Base-by-base conservation (phyloP, 2,329 filamentous ascomycete genomes). In the Remersonia thermophila region DNA sequence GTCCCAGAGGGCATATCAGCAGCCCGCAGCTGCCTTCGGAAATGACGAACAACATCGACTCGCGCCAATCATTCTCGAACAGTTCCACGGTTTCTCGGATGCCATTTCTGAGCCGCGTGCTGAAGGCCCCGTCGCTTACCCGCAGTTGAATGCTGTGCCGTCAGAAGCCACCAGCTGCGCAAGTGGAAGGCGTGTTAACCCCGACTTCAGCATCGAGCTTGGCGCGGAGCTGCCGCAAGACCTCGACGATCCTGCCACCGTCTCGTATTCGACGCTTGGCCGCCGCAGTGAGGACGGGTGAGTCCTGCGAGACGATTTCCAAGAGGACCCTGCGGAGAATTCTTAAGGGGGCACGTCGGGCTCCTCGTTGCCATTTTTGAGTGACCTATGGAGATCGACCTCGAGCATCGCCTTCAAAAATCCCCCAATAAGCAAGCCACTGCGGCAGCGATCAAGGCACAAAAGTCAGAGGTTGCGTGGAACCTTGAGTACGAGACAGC, bases 141-240 rank as follows among this genome's bases (percentile, higher is more conserved):
- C 55, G 3, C 58, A 50, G 27, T 31, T 56, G 3, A 48, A 48
- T 5, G 30, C 51, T 2, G 50, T 50, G 16, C 51, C 54, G 3
- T 63, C 62, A 1, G 61, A 62, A 14, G 51, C 51, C 7, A 58
- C 56, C 40, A 71, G 62, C 45, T 50, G 59, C 44, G 57, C 32
- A 40, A 71, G 62, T 47, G 69, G 68, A 16, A 61, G 66, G 11
- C 71, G 73, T 39, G 62, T 63, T 3, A 65, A 69, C 38, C 61
- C 59, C 4, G 51, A 57, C 10, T 58, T 60, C 35, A 52, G 54
- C 44, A 49, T 57, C 11, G 56, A 60, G 26, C 49, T 55, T 27
- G 55, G 56, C 27, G 41, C 45, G 13, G 49, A 57, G 3, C 52
- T 55, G 1, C 45, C 55, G 1, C 47, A 51, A 9, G 35, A 25